A percentile compares a stretch with the other conserved stretches of the same genome.
These are phyloP conservation scores for Suhomyces kunorum DNA, from an alignment of 1,139 yeast species.

Conservation along the genomic window DNA sequence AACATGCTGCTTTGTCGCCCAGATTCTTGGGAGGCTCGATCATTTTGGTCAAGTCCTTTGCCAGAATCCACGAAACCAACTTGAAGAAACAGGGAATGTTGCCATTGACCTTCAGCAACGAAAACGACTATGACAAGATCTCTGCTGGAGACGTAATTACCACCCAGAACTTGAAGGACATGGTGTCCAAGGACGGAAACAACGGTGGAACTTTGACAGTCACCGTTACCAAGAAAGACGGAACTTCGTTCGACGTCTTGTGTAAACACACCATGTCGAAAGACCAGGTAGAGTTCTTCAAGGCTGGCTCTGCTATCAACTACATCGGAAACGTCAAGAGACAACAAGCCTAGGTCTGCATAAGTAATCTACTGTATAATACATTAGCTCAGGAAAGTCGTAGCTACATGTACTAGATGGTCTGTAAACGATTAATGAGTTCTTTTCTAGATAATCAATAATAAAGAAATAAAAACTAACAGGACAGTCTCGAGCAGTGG, in stretches of 20 bases:
- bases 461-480: constrained; percentile 13
- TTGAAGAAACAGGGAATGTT: constrained; percentile 84
- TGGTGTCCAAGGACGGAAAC: constrained; percentile 79
- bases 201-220: constrained; percentile 80
- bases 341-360: constrained; percentile 19
- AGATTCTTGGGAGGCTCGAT: constrained; percentile 89
- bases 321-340: constrained; percentile 72
- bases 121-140: constrained; percentile 80
- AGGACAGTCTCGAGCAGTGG: constrained; percentile 5
- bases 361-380: constrained; percentile 3
- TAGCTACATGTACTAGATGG: not conserved
- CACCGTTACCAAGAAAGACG: constrained; percentile 73
- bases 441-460: constrained; percentile 15
- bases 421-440: constrained; percentile 12
- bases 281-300: constrained; percentile 94
- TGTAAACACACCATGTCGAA: constrained; percentile 95
- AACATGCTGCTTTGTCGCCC: constrained; percentile 96
- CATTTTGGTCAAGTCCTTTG: constrained; percentile 91
- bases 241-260: constrained; percentile 65
- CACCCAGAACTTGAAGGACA: constrained; percentile 74
- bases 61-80: constrained; percentile 74
- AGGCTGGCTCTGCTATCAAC: constrained; percentile 96
- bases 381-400: constrained; percentile 1
- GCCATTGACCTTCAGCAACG: constrained; percentile 89
- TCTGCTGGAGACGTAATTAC: constrained; percentile 75